These are phyloP conservation scores for Cichorium intybus DNA, from an alignment of 140 eudicot genomes.

Conservation along the genomic window DNA sequence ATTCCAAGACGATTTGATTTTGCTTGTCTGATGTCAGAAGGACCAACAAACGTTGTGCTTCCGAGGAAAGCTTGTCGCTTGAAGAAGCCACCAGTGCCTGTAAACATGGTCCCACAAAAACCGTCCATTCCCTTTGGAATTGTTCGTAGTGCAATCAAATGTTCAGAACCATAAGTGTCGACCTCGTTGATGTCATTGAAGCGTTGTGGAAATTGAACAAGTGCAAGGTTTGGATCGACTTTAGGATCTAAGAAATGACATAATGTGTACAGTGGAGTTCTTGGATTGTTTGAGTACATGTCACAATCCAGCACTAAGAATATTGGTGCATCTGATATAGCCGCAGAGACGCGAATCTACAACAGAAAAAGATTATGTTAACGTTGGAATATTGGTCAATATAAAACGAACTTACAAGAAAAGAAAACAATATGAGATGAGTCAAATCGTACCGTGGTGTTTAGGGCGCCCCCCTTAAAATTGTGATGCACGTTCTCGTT, in stretches of 20 bases:
- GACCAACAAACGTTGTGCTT: conserved; percentile 8
- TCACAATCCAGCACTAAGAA: conserved; percentile 61
- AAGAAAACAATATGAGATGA: no score
- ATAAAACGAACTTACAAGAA: no score
- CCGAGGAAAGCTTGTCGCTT: conserved; percentile 47
- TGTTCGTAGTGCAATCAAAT: conserved; percentile 18
- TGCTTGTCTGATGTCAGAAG: not conserved
- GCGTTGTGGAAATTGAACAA: conserved; percentile 63
- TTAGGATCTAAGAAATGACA: conserved; percentile 49
- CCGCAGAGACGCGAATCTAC: conserved; percentile 53
- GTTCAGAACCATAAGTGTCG: conserved; percentile 47
- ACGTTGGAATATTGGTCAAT: no score
- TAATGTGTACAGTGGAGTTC: conserved; percentile 41
- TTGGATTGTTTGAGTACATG: conserved; percentile 69
- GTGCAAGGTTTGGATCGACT: conserved; percentile 44
- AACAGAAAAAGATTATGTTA: no score
- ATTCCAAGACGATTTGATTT: not conserved
- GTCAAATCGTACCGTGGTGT: no score
- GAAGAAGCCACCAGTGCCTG: conserved; percentile 69
- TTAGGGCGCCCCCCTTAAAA: no score
- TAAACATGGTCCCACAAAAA: conserved; percentile 45
- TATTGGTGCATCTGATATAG: conserved; percentile 61
- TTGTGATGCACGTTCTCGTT: no score
- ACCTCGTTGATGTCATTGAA: conserved; percentile 41
- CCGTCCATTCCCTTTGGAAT: conserved; percentile 55